phyloP scores from a whole-genome alignment of 805 yeast genomes.

The Debaryomyces maramus region DNA sequence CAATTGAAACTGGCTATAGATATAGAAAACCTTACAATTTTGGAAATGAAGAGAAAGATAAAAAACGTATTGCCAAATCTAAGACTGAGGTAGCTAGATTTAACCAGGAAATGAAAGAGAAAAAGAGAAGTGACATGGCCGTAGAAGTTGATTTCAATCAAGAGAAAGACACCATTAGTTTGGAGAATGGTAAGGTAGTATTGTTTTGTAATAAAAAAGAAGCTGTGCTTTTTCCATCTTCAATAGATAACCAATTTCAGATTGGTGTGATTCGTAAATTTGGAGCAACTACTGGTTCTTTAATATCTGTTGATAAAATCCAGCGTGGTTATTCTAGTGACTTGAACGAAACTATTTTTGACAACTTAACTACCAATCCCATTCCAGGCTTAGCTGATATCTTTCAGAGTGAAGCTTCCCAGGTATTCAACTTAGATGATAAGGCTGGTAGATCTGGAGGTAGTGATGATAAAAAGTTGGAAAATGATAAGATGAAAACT shows the following conservation, averaged over 20 bases:
- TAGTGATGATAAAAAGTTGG: slow-evolving; percentile 16
- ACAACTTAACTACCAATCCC: slow-evolving; percentile 30
- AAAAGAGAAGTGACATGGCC: slow-evolving; percentile 10
- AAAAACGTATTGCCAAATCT: not conserved
- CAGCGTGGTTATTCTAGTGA: slow-evolving; percentile 50
- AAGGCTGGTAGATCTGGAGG: slow-evolving; percentile 15
- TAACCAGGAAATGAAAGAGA: slow-evolving; percentile 12
- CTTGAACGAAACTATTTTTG: slow-evolving; percentile 31
- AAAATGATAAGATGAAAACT: slow-evolving; percentile 35
- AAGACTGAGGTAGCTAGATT: slow-evolving; percentile 16
- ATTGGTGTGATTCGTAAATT: slow-evolving; percentile 36
- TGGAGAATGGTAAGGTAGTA: slow-evolving; percentile 36
- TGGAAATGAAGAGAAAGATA: slow-evolving; percentile 8
- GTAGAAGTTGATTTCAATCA: slow-evolving; percentile 17
- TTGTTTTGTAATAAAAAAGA: slow-evolving; percentile 41
- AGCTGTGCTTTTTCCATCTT: slow-evolving; percentile 50
- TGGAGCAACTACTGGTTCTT: slow-evolving; percentile 34
- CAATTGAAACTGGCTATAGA: slow-evolving; percentile 58
- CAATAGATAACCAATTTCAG: slow-evolving; percentile 41
- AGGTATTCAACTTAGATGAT: slow-evolving; percentile 20
- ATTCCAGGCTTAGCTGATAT: slow-evolving; percentile 34
- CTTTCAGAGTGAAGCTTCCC: slow-evolving; percentile 28
- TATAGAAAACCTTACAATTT: slow-evolving; percentile 36
- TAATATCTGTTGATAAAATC: slow-evolving; percentile 49
- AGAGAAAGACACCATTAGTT: slow-evolving; percentile 29